Percentiles rank a stretch among this genome's conserved stretches.
These are phyloP conservation scores for Leccinum longicurvipes DNA, from an alignment of 768 basidiomycete genomes.

Conservation along the genomic window DNA sequence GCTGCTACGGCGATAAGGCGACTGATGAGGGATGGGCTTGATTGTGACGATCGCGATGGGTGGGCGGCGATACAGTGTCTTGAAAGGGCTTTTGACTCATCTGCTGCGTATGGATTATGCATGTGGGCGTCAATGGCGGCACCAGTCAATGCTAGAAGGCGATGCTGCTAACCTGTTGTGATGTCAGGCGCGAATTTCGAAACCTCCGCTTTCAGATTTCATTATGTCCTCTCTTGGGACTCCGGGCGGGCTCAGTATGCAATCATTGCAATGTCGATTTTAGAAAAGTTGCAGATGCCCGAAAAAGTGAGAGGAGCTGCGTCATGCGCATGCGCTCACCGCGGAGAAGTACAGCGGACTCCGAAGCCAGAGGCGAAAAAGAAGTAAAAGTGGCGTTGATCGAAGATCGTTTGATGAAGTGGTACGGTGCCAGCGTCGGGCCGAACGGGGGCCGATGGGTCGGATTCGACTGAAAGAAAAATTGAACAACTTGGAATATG, in stretches of 20 bases:
- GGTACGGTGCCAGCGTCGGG: background rate
- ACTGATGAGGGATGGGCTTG: background rate
- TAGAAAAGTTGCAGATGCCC: background rate
- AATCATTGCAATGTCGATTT: background rate
- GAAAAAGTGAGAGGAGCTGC: too few species aligned
- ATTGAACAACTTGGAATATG: too few species aligned
- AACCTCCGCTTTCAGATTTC: background rate
- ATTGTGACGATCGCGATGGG: conserved; percentile 7
- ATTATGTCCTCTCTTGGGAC: background rate
- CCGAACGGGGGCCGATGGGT: background rate
- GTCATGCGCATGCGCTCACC: background rate
- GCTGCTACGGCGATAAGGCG: conserved; percentile 4
- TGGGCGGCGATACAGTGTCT: conserved; percentile 7
- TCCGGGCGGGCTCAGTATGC: background rate
- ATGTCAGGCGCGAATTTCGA: background rate
- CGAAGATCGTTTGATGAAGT: background rate
- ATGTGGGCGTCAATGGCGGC: background rate
- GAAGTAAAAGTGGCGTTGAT: background rate
- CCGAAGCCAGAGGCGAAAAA: background rate
- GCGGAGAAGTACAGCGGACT: background rate
- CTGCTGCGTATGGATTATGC: background rate
- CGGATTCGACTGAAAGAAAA: background rate
- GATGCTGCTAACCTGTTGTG: background rate
- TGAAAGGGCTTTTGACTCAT: background rate
- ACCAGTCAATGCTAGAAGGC: background rate